Evolutionary conservation across 495 filamentous ascomycete species (phyloP), one percentile per base, ranked within the genome.

Genomic region (Clohesyomyces aquaticus): DNA sequence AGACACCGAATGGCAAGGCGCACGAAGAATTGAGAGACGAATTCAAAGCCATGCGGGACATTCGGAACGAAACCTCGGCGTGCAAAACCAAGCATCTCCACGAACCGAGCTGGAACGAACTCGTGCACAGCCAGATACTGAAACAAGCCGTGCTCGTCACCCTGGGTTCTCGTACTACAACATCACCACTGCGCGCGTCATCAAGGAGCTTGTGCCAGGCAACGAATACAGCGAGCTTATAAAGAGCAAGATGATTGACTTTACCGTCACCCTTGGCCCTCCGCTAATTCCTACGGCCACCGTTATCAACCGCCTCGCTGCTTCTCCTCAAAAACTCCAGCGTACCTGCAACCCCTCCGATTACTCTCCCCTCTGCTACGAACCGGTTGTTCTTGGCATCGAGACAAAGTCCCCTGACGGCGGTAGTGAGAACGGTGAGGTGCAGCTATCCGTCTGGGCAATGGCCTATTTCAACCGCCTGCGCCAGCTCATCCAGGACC

Each of bases 381-480:
- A 51, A 25, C 65, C 65, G 23, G 29, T 63, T 42, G 59, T 41
- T 45, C 28, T 67, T 35, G 50, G 52, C 52, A 67, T 67, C 35
- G 59, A 67, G 59, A 67, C 65, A 28, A 63, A 67, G 23, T 46
- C 51, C 21, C 59, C 65, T 25, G 47, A 67, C 59, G 59, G 65
- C 54, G 26, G 51, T 25, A 58, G 48, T 28, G 59, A 57, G 45
- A 58, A 57, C 26, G 65, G 51, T 28, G 42, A 51, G 46, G 59
- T 67, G 32, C 65, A 63, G 51, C 59, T 67, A 22, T 53, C 65
- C 26, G 28, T 67, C 59, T 63, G 65, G 59, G 59, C 46, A 63
- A 57, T 58, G 45, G 59, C 65, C 22, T 58, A 67, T 59, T 67
- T 67, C 47, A 67, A 67, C 59, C 59, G 65, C 65, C 25, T 67